Evolutionary conservation across 495 filamentous ascomycete genomes (phyloP).

Genomic region (Xylaria grammica): DNA sequence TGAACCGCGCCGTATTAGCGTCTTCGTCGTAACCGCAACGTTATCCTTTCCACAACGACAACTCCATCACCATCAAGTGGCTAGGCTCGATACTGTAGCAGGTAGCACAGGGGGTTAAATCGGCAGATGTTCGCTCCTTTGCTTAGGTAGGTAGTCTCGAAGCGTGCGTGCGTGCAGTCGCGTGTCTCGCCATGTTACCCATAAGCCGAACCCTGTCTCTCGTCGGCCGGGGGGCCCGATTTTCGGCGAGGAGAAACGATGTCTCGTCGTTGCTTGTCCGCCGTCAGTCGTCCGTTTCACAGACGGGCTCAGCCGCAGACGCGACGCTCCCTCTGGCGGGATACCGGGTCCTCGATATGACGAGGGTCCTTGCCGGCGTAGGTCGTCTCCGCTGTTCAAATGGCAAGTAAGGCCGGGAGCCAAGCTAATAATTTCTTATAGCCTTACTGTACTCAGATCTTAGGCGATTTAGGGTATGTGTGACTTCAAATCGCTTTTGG

Average conservation of each 20-base stretch:
- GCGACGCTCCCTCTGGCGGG: constrained; percentile 72
- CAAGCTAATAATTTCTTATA: constrained; percentile 40
- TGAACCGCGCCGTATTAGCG: too few species aligned
- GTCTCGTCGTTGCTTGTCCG: constrained; percentile 11
- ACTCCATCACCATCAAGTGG: neutral
- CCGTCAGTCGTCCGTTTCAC: constrained; percentile 11
- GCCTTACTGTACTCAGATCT: constrained; percentile 97
- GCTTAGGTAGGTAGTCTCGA: too few species aligned
- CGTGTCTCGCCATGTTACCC: constrained; percentile 4
- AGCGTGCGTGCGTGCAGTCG: neutral
- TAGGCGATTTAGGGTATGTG: constrained; percentile 91
- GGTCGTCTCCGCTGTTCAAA: constrained; percentile 42
- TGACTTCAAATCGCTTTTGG: constrained; percentile 33
- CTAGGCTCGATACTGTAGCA: neutral
- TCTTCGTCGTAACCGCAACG: too few species aligned
- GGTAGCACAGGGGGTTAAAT: too few species aligned
- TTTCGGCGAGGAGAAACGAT: neutral
- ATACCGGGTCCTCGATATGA: constrained; percentile 92
- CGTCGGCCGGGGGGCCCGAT: constrained; percentile 1
- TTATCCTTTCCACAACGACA: too few species aligned
- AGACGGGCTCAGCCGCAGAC: neutral
- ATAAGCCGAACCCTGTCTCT: constrained; percentile 9
- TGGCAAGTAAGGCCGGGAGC: constrained; percentile 11
- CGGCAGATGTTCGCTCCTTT: too few species aligned
- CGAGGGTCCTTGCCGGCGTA: constrained; percentile 92